phyloP scores from a whole-genome alignment of 2,329 filamentous ascomycete genomes.

The Pseudogymnoascus sp. region DNA sequence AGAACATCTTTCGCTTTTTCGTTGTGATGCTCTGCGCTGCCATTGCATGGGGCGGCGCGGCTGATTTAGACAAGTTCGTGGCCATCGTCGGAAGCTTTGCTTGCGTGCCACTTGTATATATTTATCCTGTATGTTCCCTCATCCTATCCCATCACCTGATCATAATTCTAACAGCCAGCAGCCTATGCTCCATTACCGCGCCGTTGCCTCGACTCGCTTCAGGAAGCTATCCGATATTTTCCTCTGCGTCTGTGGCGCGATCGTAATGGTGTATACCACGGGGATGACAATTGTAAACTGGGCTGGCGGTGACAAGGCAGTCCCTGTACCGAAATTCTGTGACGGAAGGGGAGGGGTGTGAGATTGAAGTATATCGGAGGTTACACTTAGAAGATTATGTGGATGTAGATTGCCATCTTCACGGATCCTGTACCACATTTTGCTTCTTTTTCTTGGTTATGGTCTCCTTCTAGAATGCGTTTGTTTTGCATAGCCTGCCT shows the following conservation, averaged over 20 bases:
- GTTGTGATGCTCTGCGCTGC: slow-evolving; percentile 78
- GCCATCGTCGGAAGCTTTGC: slow-evolving; percentile 94
- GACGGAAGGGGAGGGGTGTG: slow-evolving; percentile 30
- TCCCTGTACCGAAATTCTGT: slow-evolving; percentile 54
- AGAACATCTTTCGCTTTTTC: slow-evolving; percentile 93
- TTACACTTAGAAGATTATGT: not conserved
- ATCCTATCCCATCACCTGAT: not conserved
- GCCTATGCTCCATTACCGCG: slow-evolving; percentile 84
- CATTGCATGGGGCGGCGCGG: slow-evolving; percentile 87
- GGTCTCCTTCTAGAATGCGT: not conserved
- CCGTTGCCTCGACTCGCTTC: slow-evolving; percentile 59
- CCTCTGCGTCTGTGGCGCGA: slow-evolving; percentile 72
- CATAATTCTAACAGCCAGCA: slow-evolving; percentile 31
- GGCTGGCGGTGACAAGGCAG: slow-evolving; percentile 49
- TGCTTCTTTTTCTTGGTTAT: not conserved
- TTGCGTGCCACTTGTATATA: slow-evolving; percentile 92
- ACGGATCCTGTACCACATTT: not conserved
- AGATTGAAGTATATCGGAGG: not conserved
- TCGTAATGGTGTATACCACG: slow-evolving; percentile 91
- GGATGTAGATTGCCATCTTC: not conserved
- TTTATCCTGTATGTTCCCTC: slow-evolving; percentile 74
- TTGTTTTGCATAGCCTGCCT: slow-evolving; percentile 10
- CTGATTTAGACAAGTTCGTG: slow-evolving; percentile 95
- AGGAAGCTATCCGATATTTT: slow-evolving; percentile 65
- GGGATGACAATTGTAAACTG: slow-evolving; percentile 79